Base-by-base conservation (phyloP, 208 protist genomes). In the Kentomonas sorsogonicus region DNA sequence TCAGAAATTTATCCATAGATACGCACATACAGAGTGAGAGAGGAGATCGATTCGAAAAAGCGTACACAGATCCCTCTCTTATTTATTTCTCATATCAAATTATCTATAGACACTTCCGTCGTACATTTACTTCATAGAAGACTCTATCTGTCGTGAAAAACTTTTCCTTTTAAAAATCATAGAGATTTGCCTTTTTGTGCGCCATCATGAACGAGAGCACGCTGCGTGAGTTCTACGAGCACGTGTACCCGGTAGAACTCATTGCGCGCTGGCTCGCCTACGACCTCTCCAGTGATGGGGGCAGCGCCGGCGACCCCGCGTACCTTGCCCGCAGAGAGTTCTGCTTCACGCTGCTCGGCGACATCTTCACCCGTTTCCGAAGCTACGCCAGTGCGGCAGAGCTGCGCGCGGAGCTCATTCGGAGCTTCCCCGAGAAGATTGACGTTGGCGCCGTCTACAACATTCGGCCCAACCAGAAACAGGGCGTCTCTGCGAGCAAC, bases 401-500 rank as follows among this genome's bases (percentile, higher is more conserved):
- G 53, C 70, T 95, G 40, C 80, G 79, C 15, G 53, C 66, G 3
- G 85, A 91, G 58, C 76, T 95, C 33, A 60, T 91, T 41, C 83
- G 81, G 4, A 72, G 41, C 30, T 88, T 79, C 46, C 89, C 89
- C 7, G 85, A 95, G 48, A 95, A 95, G 61, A 91, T 95, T 58
- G 89, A 95, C 60, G 85, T 88, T 13, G 89, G 89, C 11, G 89
- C 86, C 2, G 86, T 95, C 30, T 95, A 93, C 73, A 89, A 79
- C 36, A 79, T 93, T 38, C 82, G 83, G 0, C 86, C 85, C 0
- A 92, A 80, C 60, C 79, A 93, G 53, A 94, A 94, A 58, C 83
- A 91, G 44, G 65, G 66, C 22, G 73, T 73, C n/a, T n/a, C n/a
- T n/a, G n/a, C n/a, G n/a, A 53, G 60, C n/a, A 83, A 91, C 54